Evolutionary conservation across 148 eudicot species (phyloP).

Genomic region (Rhododendron mucronatum): DNA sequence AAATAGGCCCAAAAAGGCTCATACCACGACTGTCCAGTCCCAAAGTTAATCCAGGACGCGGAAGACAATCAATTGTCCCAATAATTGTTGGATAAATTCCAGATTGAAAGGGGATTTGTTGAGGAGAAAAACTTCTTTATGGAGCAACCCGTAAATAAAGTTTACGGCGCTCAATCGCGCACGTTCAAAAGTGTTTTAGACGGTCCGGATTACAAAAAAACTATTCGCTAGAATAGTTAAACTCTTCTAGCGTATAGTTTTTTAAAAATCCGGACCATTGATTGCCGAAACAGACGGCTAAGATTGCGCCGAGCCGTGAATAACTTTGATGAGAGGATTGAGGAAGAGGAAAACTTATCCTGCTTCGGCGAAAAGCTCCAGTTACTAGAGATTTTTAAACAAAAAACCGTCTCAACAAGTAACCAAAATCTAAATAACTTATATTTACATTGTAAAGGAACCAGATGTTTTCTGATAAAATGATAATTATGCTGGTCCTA

Average conservation of each 20-base stretch:
- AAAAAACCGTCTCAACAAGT: not conserved
- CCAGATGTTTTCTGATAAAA: not conserved
- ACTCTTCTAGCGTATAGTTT: too few species aligned
- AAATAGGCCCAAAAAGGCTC: not conserved
- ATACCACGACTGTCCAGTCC: not conserved
- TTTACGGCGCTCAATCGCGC: too few species aligned
- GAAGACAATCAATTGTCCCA: not conserved
- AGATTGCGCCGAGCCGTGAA: too few species aligned
- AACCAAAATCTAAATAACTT: not conserved
- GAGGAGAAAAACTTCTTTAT: not conserved
- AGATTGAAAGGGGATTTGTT: not conserved
- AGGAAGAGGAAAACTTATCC: not conserved
- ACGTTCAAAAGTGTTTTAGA: too few species aligned
- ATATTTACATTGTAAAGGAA: not conserved
- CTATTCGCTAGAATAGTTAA: too few species aligned
- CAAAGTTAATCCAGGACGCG: not conserved
- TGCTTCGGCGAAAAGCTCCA: not conserved
- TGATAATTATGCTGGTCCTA: not conserved
- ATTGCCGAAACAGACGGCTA: too few species aligned
- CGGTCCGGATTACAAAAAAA: too few species aligned
- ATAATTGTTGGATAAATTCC: not conserved
- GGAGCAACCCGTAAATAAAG: too few species aligned
- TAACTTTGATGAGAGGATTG: not conserved
- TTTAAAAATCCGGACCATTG: too few species aligned
- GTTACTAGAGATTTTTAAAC: not conserved